These are phyloP conservation scores for Takakia lepidozioides DNA, from an alignment of 225 moss, liverwort and hornwort genomes.

Conservation along the genomic window DNA sequence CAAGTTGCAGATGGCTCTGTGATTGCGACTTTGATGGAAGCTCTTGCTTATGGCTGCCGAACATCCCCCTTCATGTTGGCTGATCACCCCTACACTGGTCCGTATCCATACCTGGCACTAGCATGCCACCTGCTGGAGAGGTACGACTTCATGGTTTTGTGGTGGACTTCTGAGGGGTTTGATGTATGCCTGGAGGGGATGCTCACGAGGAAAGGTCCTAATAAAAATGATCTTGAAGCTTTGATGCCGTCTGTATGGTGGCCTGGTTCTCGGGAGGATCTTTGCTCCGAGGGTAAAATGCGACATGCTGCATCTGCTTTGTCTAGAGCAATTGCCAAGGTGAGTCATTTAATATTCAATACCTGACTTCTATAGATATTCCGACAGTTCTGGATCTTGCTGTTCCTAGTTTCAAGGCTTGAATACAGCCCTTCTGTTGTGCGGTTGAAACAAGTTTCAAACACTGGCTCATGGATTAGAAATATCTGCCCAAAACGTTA, in stretches of 20 bases:
- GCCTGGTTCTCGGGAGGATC: slow-evolving; percentile 95
- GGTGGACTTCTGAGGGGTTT: slow-evolving; percentile 82
- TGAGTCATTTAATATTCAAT: slow-evolving; percentile 8
- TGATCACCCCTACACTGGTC: slow-evolving; percentile 84
- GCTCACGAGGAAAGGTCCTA: slow-evolving; percentile 81
- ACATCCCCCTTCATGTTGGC: slow-evolving; percentile 70
- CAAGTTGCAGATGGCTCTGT: slow-evolving; percentile 22
- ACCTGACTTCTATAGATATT: too few species aligned
- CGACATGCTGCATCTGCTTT: slow-evolving; percentile 73
- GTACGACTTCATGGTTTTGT: slow-evolving; percentile 79
- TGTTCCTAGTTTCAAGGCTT: too few species aligned
- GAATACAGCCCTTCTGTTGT: too few species aligned
- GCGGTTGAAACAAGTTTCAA: too few species aligned
- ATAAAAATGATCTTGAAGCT: slow-evolving; percentile 80
- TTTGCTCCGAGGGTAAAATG: slow-evolving; percentile 94
- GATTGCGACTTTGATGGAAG: slow-evolving; percentile 69
- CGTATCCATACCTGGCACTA: slow-evolving; percentile 72
- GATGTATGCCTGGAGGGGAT: slow-evolving; percentile 81
- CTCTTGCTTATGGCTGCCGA: slow-evolving; percentile 82
- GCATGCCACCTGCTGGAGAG: slow-evolving; percentile 88
- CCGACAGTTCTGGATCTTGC: too few species aligned
- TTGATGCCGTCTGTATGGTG: slow-evolving; percentile 98
- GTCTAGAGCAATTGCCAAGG: slow-evolving; percentile 88
- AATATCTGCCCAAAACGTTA: too few species aligned
- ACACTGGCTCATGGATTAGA: too few species aligned